Base-by-base conservation (phyloP, 192 early-diverging fungal genomes). In the Backusella circina region DNA sequence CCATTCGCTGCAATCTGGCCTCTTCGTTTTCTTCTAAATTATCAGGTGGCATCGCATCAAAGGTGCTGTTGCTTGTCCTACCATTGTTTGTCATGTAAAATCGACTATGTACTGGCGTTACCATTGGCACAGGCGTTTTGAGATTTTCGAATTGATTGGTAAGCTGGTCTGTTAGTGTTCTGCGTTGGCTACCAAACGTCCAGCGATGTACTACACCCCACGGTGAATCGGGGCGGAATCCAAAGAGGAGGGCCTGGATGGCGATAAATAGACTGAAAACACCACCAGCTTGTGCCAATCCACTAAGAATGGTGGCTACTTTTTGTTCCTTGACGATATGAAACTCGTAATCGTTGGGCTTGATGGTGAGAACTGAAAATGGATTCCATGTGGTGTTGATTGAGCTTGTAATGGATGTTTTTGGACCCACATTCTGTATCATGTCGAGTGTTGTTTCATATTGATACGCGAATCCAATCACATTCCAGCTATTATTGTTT, bases 161-260 rank as follows among this genome's bases (percentile, higher is more conserved):
- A 13, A 73, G 54, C 13, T 54, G 21, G 21, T 23, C 23, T 16
- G 47, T 38, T 5, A 73, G 10, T 61, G 38, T 64, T 23, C 16
- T 37, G 18, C 35, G 30, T 8, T 61, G 32, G 13, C 0, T 64
- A 35, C 71, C 71, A 64, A 73, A 73, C 10, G 71, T 35, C 50
- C 50, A 73, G 3, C 57, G 51, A 38, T 73, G 71, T 10, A 73
- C 71, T 5, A 73, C 33, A 12, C 71, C 71, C 71, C 71, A 73
- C 5, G 71, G 71, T 2, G 71, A 73, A 13, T 54, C 23, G 21
- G 71, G 71, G 28, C 71, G 71, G 35, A 73, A 73, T 16, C 71
- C 71, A 64, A 73, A 73, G 1, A 73, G 54, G 10, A 73, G 15
- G 1, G 54, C 15, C 18, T 73, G 71, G 10, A 61, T 10, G 1